These are phyloP conservation scores for Metschnikowia corniflorae DNA, from an alignment of 805 yeast species.

Conservation along the genomic window DNA sequence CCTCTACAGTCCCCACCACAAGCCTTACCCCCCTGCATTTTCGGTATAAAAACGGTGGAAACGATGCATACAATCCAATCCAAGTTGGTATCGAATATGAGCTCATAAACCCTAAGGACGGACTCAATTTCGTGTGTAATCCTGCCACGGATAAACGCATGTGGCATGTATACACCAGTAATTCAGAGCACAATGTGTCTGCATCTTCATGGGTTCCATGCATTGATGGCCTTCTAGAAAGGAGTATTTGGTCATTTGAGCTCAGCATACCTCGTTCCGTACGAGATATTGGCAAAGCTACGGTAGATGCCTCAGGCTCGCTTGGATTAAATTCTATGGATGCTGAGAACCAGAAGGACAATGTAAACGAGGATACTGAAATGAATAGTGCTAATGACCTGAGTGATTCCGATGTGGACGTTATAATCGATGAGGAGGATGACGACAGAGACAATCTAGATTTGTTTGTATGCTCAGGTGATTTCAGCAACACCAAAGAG, in stretches of 20 bases:
- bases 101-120: conserved; percentile 63
- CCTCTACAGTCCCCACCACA: conserved; percentile 29
- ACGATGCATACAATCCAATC: conserved; percentile 61
- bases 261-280: conserved; percentile 80
- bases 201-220: conserved; percentile 99
- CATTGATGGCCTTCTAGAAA: conserved; percentile 81
- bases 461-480: conserved; percentile 67
- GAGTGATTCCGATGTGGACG: conserved; percentile 7
- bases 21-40: conserved; percentile 36
- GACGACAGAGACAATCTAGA: conserved; percentile 49
- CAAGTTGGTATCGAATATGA: conserved; percentile 66
- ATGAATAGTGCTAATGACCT: not conserved
- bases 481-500: conserved; percentile 60
- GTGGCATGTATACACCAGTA: conserved; percentile 87
- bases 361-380: not conserved
- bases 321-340: not conserved
- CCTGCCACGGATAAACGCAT: conserved; percentile 42
- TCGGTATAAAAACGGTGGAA: conserved; percentile 31
- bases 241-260: conserved; percentile 89
- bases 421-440: conserved; percentile 32
- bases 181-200: conserved; percentile 70
- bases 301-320: not conserved
- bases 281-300: conserved; percentile 46
- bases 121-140: conserved; percentile 71
- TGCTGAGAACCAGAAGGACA: not conserved